Percentiles rank a stretch among this genome's conserved stretches.
phyloP scores from a whole-genome alignment of 495 filamentous ascomycete species.

The Talaromyces ruber region DNA sequence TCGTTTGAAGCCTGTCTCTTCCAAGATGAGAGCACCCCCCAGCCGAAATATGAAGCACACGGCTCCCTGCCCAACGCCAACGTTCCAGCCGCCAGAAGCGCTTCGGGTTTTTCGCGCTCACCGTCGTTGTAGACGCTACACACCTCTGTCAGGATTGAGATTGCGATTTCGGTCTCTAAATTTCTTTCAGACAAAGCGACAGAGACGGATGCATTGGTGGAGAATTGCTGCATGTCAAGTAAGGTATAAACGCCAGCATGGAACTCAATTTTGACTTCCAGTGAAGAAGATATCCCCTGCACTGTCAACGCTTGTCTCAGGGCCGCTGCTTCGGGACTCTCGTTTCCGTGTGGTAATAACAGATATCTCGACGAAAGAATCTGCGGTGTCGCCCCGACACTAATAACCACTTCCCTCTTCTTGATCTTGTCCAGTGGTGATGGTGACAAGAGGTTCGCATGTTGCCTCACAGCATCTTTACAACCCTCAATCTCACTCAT shows the following conservation, averaged over 20 bases:
- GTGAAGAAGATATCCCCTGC: constrained; percentile 3
- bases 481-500: constrained; percentile 53
- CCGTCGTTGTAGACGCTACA: constrained; percentile 55
- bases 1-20: neutral
- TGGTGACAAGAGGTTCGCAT: constrained; percentile 14
- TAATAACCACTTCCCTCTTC: constrained; percentile 47
- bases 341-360: constrained; percentile 22
- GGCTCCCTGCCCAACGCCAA: constrained; percentile 73
- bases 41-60: constrained; percentile 59
- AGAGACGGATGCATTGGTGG: constrained; percentile 50
- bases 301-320: constrained; percentile 9
- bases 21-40: constrained; percentile 67
- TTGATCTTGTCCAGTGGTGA: neutral
- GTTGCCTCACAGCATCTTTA: constrained; percentile 32
- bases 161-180: constrained; percentile 48
- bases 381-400: constrained; percentile 77
- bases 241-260: constrained; percentile 69
- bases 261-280: constrained; percentile 46
- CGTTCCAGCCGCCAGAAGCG: constrained; percentile 59
- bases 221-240: constrained; percentile 75
- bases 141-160: constrained; percentile 66
- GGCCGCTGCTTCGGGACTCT: constrained; percentile 10
- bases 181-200: constrained; percentile 17
- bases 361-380: constrained; percentile 42
- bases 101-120: constrained; percentile 45